phyloP scores from a whole-genome alignment of 2,329 filamentous ascomycete genomes.

The Aspergillus bombycis region DNA sequence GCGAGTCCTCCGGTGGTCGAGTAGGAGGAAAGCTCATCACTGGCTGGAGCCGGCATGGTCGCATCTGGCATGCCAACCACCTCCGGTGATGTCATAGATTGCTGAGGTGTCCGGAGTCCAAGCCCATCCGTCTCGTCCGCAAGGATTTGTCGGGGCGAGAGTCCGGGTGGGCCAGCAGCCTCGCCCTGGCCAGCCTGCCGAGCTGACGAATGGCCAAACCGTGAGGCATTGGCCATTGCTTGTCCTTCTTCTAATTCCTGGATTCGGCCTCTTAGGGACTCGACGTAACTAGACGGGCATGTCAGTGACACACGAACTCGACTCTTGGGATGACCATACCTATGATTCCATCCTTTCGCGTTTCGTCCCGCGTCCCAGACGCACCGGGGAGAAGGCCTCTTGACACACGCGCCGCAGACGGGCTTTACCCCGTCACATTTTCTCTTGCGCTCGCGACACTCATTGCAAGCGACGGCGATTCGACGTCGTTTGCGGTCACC shows the following conservation, averaged over 20 bases:
- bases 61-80: too few relatives aligned
- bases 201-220: too few relatives aligned
- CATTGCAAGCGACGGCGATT: constrained; percentile 5
- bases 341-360: background rate
- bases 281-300: background rate
- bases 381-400: background rate
- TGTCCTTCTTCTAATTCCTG: background rate
- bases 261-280: background rate
- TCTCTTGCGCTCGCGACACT: constrained; percentile 6
- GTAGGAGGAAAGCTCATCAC: too few relatives aligned
- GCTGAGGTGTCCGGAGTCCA: too few relatives aligned
- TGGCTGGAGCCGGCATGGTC: too few relatives aligned
- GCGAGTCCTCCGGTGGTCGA: too few relatives aligned
- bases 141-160: too few relatives aligned
- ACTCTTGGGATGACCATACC: background rate
- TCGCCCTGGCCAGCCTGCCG: too few relatives aligned
- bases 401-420: background rate
- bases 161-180: too few relatives aligned
- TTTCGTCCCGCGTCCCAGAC: background rate
- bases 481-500: constrained; percentile 6
- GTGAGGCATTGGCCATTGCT: background rate
- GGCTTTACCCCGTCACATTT: background rate
- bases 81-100: too few relatives aligned
- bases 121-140: too few relatives aligned
- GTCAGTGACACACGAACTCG: background rate